Evolutionary conservation across 768 basidiomycete genomes (phyloP), one percentile per base, ranked within the genome.

Genomic region (Sarcodon sp.): DNA sequence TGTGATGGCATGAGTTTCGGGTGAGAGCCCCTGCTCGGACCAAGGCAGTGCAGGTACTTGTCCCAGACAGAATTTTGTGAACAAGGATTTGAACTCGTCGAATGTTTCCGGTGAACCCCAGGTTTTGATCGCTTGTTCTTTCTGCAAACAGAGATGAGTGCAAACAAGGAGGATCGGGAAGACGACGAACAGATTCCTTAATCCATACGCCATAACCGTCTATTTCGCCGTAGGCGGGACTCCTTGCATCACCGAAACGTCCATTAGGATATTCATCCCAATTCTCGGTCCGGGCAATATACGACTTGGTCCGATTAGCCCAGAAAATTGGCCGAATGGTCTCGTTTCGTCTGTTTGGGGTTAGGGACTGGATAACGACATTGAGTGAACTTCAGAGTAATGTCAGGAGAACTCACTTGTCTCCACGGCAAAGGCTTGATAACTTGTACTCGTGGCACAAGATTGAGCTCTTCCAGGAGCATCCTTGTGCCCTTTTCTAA

Each of bases 211-310:
- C 94, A 55, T 94, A 97, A 1, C 94, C 94, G 59, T 99, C 94
- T 47, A 99, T 68, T 66, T 99, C 96, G 58, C 96, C 96, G 55
- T 96, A 99, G 11, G 96, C 96, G 31, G 96, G 96, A 73, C 87
- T 90, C 50, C 96, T 79, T 6, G 93, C 84, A 67, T 98, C 96
- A 56, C 96, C 96, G 60, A 94, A 99, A 55, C 96, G 88, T 48
- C 96, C 96, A 63, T 99, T 99, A 45, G 96, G 96, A 64, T 96
- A 98, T 62, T 98, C 94, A 61, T 99, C 96, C 96, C 96, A 99
- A 60, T 96, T 89, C 61, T 96, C 92, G 11, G 96, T 98, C 47
- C 94, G 84, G 7, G 88, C 88, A 43, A 98, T 71, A 62, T 98
- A 98, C 1, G 92, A 96, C 60, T 92, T 87, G 35, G 91, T 77